Base-by-base conservation (phyloP, 164 flowering plant species). In the Liquidambar formosana region DNA sequence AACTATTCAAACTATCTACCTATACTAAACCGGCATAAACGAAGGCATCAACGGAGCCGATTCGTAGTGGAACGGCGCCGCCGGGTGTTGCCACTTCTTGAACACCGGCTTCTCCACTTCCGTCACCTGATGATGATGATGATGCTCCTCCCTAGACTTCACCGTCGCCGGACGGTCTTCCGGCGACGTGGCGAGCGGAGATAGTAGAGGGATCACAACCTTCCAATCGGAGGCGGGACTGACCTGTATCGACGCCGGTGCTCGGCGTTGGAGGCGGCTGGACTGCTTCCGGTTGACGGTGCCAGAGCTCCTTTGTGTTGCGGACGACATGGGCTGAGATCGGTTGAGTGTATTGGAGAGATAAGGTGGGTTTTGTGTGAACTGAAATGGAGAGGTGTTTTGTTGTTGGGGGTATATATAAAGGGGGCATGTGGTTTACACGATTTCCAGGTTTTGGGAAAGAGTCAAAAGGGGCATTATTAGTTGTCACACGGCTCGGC, bases 31-130 rank as follows among this genome's bases (percentile, higher is more conserved):
- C 49, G 76, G 79, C 13, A 78, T 78, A 51, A 81, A 77, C 1
- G 80, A 54, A 18, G 79, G 79, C 64, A 43, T 64, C 43, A 68
- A 33, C 66, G 84, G 74, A 4, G 79, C 71, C 61, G 86, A 65
- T 41, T 84, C 85, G 69, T 81, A 84, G 33, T 64, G 72, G 60
- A 87, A 86, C 48, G 92, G 92, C n/a, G 85, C 80, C 12, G 93
- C 93, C 45, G 95, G 95, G 51, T 90, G 91, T 76, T 89, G 87
- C 96, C 96, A 91, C 68, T 67, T 79, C 81, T 84, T 85, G 64
- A 82, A 79, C 60, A 57, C 81, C 21, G 64, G 57, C 72, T 64
- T 77, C 51, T 76, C 80, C 48, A 71, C 38, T 67, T 53, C 78
- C 11, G n/a, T 28, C 21, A 21, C 53, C 47, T 73, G 76, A 11